Evolutionary conservation across 805 yeast species (phyloP).

Genomic region (Brettanomyces nanus): DNA sequence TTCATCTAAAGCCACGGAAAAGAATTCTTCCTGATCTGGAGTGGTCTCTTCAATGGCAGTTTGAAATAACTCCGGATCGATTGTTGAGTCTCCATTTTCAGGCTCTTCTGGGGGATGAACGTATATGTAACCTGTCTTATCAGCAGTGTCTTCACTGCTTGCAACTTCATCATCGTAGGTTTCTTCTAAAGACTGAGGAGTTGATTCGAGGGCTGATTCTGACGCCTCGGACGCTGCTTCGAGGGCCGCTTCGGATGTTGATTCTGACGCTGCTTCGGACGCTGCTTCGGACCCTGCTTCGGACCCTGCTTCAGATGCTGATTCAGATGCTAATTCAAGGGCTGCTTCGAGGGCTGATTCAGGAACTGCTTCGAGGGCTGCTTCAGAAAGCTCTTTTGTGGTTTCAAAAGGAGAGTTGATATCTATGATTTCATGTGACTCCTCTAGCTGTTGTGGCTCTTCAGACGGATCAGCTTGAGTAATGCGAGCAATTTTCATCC

Average conservation of each 20-base stretch:
- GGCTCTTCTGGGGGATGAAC: conserved; percentile 1
- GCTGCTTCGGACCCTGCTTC: too few species aligned
- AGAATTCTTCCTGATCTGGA: neutral
- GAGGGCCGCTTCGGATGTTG: too few species aligned
- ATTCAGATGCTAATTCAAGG: too few species aligned
- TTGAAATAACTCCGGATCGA: conserved; percentile 7
- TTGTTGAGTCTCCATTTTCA: neutral
- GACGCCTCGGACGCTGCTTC: neutral
- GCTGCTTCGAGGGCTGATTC: too few species aligned
- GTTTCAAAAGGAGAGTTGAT: too few species aligned
- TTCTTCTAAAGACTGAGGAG: neutral
- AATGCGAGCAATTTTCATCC: conserved; percentile 1
- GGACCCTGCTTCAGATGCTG: too few species aligned
- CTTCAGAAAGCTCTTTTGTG: too few species aligned
- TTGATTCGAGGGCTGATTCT: neutral
- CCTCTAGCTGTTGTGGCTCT: too few species aligned
- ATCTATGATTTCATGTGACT: too few species aligned
- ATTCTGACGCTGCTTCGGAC: too few species aligned
- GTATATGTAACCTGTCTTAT: conserved; percentile 3
- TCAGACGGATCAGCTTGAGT: too few species aligned
- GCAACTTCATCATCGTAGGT: neutral
- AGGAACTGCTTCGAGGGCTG: too few species aligned
- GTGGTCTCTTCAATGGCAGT: conserved; percentile 4
- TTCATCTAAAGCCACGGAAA: neutral
- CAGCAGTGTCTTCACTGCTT: neutral